These are phyloP conservation scores for Iberis pinnata DNA, from an alignment of 345 rosid species.

Conservation along the genomic window DNA sequence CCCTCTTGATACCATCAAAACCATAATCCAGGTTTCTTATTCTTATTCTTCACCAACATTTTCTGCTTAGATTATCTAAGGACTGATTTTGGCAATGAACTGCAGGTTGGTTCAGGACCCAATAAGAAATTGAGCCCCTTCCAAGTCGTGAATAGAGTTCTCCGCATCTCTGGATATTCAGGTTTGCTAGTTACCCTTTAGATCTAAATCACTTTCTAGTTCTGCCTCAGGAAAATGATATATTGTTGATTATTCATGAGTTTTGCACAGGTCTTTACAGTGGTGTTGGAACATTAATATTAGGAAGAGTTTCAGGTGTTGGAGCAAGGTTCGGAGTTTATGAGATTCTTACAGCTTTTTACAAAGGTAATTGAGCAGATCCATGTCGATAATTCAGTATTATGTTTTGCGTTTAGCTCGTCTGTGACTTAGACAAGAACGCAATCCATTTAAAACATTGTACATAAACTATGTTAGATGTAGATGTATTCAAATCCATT, in stretches of 20 bases:
- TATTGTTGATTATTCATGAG: background rate
- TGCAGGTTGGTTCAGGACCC: constrained; percentile 79
- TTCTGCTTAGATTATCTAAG: background rate
- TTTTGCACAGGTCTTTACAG: constrained; percentile 56
- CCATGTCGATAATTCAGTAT: background rate
- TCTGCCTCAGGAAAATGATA: background rate
- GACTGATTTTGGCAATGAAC: constrained; percentile 4
- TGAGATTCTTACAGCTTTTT: constrained; percentile 72
- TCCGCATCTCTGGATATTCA: constrained; percentile 50
- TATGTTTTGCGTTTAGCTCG: constrained; percentile 6
- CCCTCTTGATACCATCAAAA: constrained; percentile 81
- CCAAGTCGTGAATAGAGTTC: constrained; percentile 53
- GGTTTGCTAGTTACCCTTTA: constrained; percentile 7
- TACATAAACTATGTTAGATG: no score
- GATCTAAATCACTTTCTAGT: background rate
- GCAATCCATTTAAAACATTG: background rate
- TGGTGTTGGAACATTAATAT: constrained; percentile 61
- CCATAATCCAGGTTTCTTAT: constrained; percentile 60
- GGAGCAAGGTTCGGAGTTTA: constrained; percentile 81
- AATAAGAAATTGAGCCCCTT: constrained; percentile 41
- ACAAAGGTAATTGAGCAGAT: constrained; percentile 46
- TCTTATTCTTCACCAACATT: background rate
- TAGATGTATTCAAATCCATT: no score
- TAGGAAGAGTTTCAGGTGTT: constrained; percentile 58
- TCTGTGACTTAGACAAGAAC: background rate